Base-by-base conservation (phyloP, 345 rosid genomes). In the Rubroshorea leprosula region DNA sequence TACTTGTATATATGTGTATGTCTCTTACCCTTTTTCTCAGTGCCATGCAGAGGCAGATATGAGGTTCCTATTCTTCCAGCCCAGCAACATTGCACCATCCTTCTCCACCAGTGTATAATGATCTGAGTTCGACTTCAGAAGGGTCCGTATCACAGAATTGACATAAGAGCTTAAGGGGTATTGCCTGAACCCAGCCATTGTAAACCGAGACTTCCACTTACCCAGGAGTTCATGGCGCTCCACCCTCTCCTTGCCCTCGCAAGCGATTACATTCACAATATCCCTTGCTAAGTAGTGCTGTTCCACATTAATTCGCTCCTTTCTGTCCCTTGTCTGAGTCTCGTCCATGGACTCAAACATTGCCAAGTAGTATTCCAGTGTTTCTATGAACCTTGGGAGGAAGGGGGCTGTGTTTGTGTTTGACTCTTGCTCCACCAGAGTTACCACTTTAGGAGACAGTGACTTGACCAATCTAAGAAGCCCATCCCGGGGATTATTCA, bases 321-420 rank as follows among this genome's bases (percentile, higher is more conserved):
- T 83, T 15, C 49, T 58, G 59, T 70, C 80, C 70, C 86, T 67
- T 20, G 77, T 67, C 54, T 80, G 31, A 9, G 78, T 64, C 75
- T 61, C 86, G 5, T 85, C 89, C n/a, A 85, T 73, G 45, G 94
- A 83, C 73, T 86, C 89, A 1, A 83, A 86, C 64, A 86, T 78
- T 6, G 94, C 94, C 63, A 68, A 6, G 68, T 86, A 86, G 69
- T 70, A 83, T 49, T 86, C 81, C 6, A 83, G 75, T 18, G 89
- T 68, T 69, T 86, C 94, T 6, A 43, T 16, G 22, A 86, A 86
- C 74, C 94, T 60, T 0, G 81, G 73, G 62, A 86, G 62, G 71
- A 86, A 86, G 6, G 87, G 80, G 41, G 89, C 67, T 8, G 89
- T 86, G 77, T 86, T 86, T 15, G 94, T 81, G 73, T 83, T 86